Conservation (phyloP, 2,329 filamentous ascomycete species). For the Botrytis sinoallii region DNA sequence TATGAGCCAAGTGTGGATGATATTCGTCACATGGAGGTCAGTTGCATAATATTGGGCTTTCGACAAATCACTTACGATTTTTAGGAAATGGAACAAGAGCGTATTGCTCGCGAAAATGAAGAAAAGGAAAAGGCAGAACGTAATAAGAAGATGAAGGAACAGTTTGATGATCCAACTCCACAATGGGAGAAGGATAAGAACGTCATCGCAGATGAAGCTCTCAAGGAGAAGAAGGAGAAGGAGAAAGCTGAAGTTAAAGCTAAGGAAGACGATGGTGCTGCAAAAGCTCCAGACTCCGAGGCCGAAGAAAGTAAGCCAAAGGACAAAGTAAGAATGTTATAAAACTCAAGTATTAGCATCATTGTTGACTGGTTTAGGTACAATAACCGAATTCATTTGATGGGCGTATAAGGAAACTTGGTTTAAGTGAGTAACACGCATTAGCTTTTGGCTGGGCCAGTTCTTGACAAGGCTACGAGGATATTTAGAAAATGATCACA, state of each 20-base stretch:
- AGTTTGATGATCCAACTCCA: slow-evolving; percentile 70
- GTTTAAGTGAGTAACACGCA: slow-evolving; percentile 9
- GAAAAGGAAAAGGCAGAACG: slow-evolving; percentile 71
- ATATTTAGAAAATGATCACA: slow-evolving; percentile 19
- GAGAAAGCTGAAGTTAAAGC: slow-evolving; percentile 22
- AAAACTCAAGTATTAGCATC: not conserved
- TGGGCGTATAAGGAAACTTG: slow-evolving; percentile 14
- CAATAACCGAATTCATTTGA: slow-evolving; percentile 14
- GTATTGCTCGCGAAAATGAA: slow-evolving; percentile 73
- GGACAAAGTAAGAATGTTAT: slow-evolving; percentile 25
- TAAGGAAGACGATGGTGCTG: slow-evolving; percentile 4
- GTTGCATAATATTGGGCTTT: slow-evolving; percentile 15
- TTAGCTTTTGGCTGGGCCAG: slow-evolving; percentile 9
- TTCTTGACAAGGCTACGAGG: not conserved
- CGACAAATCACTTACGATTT: slow-evolving; percentile 7
- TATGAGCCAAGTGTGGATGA: slow-evolving; percentile 99
- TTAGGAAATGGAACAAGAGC: slow-evolving; percentile 90
- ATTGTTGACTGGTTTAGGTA: slow-evolving; percentile 9
- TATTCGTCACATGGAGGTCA: slow-evolving; percentile 88
- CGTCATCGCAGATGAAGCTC: slow-evolving; percentile 66
- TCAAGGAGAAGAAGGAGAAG: slow-evolving; percentile 49
- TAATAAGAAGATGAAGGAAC: slow-evolving; percentile 73
- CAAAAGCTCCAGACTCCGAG: slow-evolving; percentile 18
- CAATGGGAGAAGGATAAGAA: slow-evolving; percentile 93
- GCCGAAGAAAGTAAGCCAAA: slow-evolving; percentile 15